These are phyloP conservation scores for Penicillium ucsense DNA, from an alignment of 495 filamentous ascomycete genomes.

Conservation along the genomic window DNA sequence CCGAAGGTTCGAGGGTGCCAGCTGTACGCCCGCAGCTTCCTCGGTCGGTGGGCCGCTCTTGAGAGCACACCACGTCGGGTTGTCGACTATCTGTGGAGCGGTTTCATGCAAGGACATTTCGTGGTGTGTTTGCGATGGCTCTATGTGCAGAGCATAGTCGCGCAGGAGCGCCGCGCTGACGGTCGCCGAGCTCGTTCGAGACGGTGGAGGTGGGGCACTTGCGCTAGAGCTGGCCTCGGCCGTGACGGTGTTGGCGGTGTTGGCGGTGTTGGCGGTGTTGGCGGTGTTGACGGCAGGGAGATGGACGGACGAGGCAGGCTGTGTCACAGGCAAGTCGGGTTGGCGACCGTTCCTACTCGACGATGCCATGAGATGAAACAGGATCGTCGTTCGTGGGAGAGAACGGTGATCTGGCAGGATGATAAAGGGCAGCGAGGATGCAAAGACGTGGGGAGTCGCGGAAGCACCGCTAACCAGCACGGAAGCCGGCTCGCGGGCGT, in stretches of 20 bases:
- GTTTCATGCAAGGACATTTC: conserved; percentile 21
- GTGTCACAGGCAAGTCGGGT: conserved; percentile 11
- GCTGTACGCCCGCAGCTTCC: conserved; percentile 18
- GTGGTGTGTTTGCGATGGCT: conserved; percentile 27
- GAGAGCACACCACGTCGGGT: conserved; percentile 8
- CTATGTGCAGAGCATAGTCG: conserved; percentile 37
- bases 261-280: too few relatives aligned
- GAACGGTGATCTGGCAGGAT: conserved; percentile 4
- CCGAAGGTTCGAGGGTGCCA: conserved; percentile 27
- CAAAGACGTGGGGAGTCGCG: too few relatives aligned
- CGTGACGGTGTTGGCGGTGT: not conserved
- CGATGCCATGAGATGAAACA: conserved; percentile 14
- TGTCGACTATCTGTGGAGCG: conserved; percentile 6
- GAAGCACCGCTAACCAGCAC: not conserved
- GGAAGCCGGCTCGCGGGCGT: conserved; percentile 22
- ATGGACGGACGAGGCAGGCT: conserved; percentile 5
- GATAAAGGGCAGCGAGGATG: conserved; percentile 1
- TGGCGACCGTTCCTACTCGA: conserved; percentile 10
- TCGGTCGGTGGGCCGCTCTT: conserved; percentile 21
- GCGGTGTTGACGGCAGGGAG: conserved; percentile 4
- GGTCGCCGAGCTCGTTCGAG: conserved; percentile 4
- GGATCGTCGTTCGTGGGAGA: not conserved
- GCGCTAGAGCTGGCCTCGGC: not conserved
- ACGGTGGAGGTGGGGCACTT: conserved; percentile 16
- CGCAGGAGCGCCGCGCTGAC: conserved; percentile 32